These are phyloP conservation scores for Colletotrichum sp. DNA, from an alignment of 2,329 filamentous ascomycete genomes.

Conservation along the genomic window DNA sequence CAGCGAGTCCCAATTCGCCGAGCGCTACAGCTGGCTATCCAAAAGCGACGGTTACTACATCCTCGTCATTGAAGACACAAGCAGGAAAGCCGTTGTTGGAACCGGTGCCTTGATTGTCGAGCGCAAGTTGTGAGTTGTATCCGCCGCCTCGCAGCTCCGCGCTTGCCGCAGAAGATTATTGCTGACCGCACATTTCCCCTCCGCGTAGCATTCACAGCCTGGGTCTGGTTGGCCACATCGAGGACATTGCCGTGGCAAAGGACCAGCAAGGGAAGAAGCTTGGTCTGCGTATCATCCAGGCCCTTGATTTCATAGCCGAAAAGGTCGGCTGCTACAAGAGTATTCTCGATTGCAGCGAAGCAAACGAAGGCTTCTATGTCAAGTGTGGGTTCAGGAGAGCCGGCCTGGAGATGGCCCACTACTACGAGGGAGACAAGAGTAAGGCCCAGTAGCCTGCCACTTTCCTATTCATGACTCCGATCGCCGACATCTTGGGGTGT, in stretches of 20 bases:
- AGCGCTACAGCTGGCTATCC: slow-evolving; percentile 84
- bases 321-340: slow-evolving; percentile 96
- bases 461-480: neutral
- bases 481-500: neutral
- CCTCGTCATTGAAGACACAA: slow-evolving; percentile 80
- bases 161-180: neutral
- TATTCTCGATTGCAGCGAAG: slow-evolving; percentile 94
- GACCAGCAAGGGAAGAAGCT: slow-evolving; percentile 98
- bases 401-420: slow-evolving; percentile 96
- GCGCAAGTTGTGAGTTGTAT: slow-evolving; percentile 79
- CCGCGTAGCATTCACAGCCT: slow-evolving; percentile 74
- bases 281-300: slow-evolving; percentile 90
- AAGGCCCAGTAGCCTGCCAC: slow-evolving; percentile 37
- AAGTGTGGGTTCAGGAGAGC: slow-evolving; percentile 96
- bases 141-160: neutral
- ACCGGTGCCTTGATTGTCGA: slow-evolving; percentile 91
- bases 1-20: slow-evolving; percentile 73
- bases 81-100: slow-evolving; percentile 73
- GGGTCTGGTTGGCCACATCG: slow-evolving; percentile 90
- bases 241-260: slow-evolving; percentile 94
- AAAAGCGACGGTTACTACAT: slow-evolving; percentile 82
- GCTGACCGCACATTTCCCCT: slow-evolving; percentile 22
- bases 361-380: slow-evolving; percentile 96
- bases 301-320: slow-evolving; percentile 86
- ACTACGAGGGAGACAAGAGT: slow-evolving; percentile 71